Evolutionary conservation across 345 rosid species (phyloP).

Genomic region (Nasturtium officinale): DNA sequence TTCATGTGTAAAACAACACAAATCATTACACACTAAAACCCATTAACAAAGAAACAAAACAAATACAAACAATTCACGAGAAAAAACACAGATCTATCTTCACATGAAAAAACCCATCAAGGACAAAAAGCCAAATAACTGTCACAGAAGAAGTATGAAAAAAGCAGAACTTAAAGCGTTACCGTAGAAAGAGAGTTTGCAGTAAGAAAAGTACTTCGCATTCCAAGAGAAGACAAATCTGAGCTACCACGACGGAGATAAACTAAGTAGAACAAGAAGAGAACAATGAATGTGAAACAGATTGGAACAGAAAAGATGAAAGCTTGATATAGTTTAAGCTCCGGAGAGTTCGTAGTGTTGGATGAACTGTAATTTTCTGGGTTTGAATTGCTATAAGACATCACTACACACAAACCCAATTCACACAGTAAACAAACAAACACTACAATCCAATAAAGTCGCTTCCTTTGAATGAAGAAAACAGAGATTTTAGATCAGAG

Average conservation of each 20-base stretch:
- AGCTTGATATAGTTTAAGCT: conserved; percentile 76
- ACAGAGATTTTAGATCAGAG: conserved; percentile 27
- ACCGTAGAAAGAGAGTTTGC: conserved; percentile 41
- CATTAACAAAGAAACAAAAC: not conserved
- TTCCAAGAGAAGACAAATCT: conserved; percentile 69
- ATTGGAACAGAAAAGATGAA: conserved; percentile 80
- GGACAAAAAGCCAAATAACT: not conserved
- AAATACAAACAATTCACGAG: not conserved
- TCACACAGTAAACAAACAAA: not conserved
- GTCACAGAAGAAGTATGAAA: not conserved
- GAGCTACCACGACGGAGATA: conserved; percentile 73
- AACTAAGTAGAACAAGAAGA: conserved; percentile 75
- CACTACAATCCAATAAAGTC: not conserved
- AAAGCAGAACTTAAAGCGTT: not conserved
- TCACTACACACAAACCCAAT: conserved; percentile 29
- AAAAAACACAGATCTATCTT: conserved; percentile 21
- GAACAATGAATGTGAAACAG: conserved; percentile 71
- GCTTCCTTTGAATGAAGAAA: conserved; percentile 10
- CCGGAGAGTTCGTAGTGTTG: conserved; percentile 42
- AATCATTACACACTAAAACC: conserved; percentile 27
- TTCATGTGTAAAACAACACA: not conserved
- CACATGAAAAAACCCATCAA: not conserved
- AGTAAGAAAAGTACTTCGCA: conserved; percentile 46
- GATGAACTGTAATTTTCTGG: conserved; percentile 30
- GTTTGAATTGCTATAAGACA: conserved; percentile 50